Conservation (phyloP, 2,329 filamentous ascomycete genomes). For the Claviceps sp. region DNA sequence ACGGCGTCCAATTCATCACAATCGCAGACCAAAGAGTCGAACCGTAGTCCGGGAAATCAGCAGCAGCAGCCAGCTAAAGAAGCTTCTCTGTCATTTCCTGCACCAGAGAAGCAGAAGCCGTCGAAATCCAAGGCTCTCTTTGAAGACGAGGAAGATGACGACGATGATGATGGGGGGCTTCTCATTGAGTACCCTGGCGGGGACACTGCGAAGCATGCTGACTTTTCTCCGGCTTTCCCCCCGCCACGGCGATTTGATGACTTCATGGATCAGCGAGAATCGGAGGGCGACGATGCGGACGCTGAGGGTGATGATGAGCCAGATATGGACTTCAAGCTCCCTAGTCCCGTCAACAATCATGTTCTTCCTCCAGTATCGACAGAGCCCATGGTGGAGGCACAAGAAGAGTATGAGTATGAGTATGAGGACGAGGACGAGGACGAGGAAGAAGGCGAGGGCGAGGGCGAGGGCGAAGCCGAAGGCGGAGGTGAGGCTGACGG, state of each 20-base stretch:
- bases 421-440: conserved; percentile 6
- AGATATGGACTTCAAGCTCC: conserved; percentile 37
- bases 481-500: no score
- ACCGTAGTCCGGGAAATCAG: conserved; percentile 21
- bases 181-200: conserved; percentile 48
- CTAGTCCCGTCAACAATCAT: conserved; percentile 38
- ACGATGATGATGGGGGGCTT: conserved; percentile 42
- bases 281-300: conserved; percentile 29
- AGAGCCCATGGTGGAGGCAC: conserved; percentile 13
- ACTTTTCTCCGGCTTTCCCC: conserved; percentile 38
- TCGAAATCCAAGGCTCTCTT: conserved; percentile 13
- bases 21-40: conserved; percentile 8
- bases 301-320: conserved; percentile 35
- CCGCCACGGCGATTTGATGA: conserved; percentile 38
- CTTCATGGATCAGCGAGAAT: conserved; percentile 33
- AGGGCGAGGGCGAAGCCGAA: no score
- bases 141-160: conserved; percentile 38
- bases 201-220: conserved; percentile 22
- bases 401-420: background rate
- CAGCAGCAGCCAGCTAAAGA: conserved; percentile 24
- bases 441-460: conserved; percentile 16
- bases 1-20: conserved; percentile 3
- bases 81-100: conserved; percentile 21
- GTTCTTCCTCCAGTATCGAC: conserved; percentile 9
- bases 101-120: conserved; percentile 18